These are phyloP conservation scores for Aureobasidium mangrovei DNA, from an alignment of 2,329 filamentous ascomycete species.

Conservation along the genomic window DNA sequence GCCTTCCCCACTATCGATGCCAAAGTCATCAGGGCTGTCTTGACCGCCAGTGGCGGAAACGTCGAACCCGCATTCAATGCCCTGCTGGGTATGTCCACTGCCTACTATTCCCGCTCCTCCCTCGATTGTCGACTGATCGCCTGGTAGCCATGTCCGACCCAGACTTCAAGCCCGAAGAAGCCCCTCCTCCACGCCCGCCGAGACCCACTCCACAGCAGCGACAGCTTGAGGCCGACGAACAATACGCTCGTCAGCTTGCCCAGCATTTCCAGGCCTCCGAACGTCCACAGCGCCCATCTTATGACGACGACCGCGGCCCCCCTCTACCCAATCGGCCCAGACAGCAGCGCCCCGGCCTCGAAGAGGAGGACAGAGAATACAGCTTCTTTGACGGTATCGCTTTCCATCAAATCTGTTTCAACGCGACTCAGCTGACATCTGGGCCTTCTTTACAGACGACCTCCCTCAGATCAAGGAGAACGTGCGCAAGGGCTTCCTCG, in stretches of 20 bases:
- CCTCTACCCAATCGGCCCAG: slow-evolving; percentile 34
- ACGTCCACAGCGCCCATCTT: slow-evolving; percentile 29
- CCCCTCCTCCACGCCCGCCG: slow-evolving; percentile 65
- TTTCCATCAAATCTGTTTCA: slow-evolving; percentile 2
- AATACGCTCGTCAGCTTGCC: slow-evolving; percentile 84
- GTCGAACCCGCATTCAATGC: slow-evolving; percentile 95
- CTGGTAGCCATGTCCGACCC: slow-evolving; percentile 45
- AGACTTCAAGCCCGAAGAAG: slow-evolving; percentile 40
- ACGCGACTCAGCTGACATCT: slow-evolving; percentile 13
- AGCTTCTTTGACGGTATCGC: slow-evolving; percentile 73
- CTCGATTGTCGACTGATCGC: background rate
- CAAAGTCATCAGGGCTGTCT: slow-evolving; percentile 74
- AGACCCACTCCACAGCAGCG: slow-evolving; percentile 52
- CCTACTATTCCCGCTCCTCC: background rate
- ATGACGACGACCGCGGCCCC: slow-evolving; percentile 26
- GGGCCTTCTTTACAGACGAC: slow-evolving; percentile 54
- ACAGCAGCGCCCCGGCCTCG: slow-evolving; percentile 24
- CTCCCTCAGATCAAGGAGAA: slow-evolving; percentile 89
- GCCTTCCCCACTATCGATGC: slow-evolving; percentile 81
- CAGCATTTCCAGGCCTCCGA: slow-evolving; percentile 61
- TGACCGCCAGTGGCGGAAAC: slow-evolving; percentile 75
- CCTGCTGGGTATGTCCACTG: slow-evolving; percentile 56
- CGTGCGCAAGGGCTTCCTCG: slow-evolving; percentile 84
- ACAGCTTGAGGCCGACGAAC: slow-evolving; percentile 85
- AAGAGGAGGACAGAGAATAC: slow-evolving; percentile 61